Percentiles rank a stretch among this genome's conserved stretches.
Evolutionary conservation across 345 rosid genomes (phyloP).

Genomic region (Gossypium arboreum): DNA sequence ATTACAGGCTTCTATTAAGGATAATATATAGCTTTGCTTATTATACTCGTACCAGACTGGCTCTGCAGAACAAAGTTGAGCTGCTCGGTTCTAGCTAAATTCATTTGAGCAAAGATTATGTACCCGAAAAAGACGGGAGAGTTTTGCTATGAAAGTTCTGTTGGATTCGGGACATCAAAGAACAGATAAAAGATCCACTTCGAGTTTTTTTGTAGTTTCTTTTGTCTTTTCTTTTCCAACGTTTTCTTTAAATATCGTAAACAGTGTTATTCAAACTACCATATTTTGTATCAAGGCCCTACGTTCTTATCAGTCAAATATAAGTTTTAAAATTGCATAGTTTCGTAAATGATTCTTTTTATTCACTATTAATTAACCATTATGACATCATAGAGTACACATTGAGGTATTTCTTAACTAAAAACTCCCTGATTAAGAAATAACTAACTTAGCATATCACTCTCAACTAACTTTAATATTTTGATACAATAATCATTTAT

Average conservation of each 20-base stretch:
- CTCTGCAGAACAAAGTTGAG: background rate
- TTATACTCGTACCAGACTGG: background rate
- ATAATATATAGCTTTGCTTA: background rate
- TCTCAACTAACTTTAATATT: background rate
- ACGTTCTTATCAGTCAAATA: background rate
- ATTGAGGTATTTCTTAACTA: background rate
- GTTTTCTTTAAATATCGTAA: background rate
- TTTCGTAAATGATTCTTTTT: background rate
- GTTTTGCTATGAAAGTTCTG: constrained; percentile 5
- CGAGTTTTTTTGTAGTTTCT: background rate
- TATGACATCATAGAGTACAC: background rate
- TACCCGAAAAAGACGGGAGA: background rate
- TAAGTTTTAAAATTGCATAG: background rate
- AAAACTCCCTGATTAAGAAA: background rate
- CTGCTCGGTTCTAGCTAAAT: background rate
- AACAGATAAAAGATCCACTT: constrained; percentile 21
- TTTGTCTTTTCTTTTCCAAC: background rate
- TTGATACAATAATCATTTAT: background rate
- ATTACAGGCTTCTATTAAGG: background rate
- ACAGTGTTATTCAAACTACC: too few species aligned
- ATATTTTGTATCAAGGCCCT: background rate
- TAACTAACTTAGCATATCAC: background rate
- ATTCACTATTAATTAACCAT: background rate
- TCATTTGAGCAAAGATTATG: background rate
- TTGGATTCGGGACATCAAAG: constrained; percentile 20